Evolutionary conservation across 441 rosid species (phyloP).

Genomic region (Biscutella auriculata): DNA sequence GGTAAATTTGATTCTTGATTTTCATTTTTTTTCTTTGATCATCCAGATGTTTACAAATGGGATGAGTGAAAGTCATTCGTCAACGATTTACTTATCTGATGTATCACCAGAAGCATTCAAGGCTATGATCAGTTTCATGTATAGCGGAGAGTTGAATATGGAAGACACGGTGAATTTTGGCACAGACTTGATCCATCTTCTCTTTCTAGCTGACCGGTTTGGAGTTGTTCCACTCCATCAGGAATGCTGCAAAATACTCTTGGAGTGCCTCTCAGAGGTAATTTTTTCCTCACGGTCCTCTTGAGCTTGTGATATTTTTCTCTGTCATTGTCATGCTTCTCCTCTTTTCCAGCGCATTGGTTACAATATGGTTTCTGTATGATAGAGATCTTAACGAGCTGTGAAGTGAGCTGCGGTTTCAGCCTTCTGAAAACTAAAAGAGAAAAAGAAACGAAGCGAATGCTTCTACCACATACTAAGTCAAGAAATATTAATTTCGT

Average conservation of each 20-base stretch:
- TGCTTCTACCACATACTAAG: conserved; percentile 32
- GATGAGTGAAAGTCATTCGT: conserved; percentile 78
- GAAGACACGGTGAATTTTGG: conserved; percentile 54
- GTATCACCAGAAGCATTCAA: conserved; percentile 61
- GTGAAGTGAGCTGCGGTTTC: conserved; percentile 52
- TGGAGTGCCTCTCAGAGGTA: conserved; percentile 95
- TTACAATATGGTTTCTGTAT: conserved; percentile 37
- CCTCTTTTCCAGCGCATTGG: conserved; percentile 23
- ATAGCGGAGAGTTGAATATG: conserved; percentile 56
- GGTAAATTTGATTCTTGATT: conserved; percentile 2
- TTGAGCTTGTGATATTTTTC: not conserved
- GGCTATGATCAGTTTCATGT: conserved; percentile 80
- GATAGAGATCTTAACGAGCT: conserved; percentile 34
- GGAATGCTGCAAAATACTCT: conserved; percentile 86
- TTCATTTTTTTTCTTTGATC: not conserved
- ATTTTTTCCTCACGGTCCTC: conserved; percentile 15
- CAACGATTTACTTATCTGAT: conserved; percentile 57
- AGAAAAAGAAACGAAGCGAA: conserved; percentile 32
- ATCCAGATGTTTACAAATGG: conserved; percentile 97
- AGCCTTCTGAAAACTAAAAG: conserved; percentile 62
- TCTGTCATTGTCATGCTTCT: conserved; percentile 16
- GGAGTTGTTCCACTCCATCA: conserved; percentile 80
- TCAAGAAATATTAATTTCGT: conserved; percentile 63
- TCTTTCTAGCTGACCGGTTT: conserved; percentile 77
- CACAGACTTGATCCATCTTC: conserved; percentile 70